Percentiles rank a stretch among this genome's conserved stretches.
Evolutionary conservation across 2,329 filamentous ascomycete species (phyloP).

Genomic region (Parastagonospora avenae): DNA sequence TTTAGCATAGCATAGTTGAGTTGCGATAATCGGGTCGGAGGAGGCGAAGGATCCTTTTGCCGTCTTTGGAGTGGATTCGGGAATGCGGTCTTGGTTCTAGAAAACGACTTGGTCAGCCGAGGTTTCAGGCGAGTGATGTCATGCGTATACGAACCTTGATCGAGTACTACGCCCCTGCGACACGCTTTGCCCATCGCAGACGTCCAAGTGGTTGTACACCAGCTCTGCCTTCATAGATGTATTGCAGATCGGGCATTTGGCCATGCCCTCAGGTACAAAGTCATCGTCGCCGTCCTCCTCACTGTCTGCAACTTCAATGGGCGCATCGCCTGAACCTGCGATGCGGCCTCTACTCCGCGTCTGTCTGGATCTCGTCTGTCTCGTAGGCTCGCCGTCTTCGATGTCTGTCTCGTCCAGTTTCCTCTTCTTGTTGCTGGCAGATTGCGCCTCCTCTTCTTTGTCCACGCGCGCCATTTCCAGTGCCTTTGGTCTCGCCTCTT

Average conservation of each 20-base stretch:
- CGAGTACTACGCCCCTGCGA: constrained; percentile 35
- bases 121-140: background rate
- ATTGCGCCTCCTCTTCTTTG: constrained; percentile 21
- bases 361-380: constrained; percentile 40
- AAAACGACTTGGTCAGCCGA: constrained; percentile 9
- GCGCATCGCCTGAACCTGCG: constrained; percentile 32
- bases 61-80: constrained; percentile 26
- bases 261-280: constrained; percentile 67
- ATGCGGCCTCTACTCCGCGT: constrained; percentile 47
- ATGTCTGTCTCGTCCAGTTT: constrained; percentile 57
- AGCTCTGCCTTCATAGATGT: constrained; percentile 77
- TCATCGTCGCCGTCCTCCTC: constrained; percentile 54
- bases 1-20: constrained; percentile 89
- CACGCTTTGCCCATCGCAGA: constrained; percentile 55
- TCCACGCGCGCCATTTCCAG: constrained; percentile 66
- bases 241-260: constrained; percentile 82
- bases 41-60: constrained; percentile 48
- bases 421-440: constrained; percentile 49
- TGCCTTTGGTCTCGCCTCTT: constrained; percentile 65
- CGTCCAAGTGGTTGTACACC: constrained; percentile 83
- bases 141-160: constrained; percentile 31
- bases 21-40: constrained; percentile 63
- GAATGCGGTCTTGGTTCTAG: constrained; percentile 28
- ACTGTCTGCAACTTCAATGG: constrained; percentile 45
- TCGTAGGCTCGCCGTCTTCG: constrained; percentile 47